Evolutionary conservation across 352 stramenopile species (phyloP).

Genomic region (Globisporangium cystogenes): DNA sequence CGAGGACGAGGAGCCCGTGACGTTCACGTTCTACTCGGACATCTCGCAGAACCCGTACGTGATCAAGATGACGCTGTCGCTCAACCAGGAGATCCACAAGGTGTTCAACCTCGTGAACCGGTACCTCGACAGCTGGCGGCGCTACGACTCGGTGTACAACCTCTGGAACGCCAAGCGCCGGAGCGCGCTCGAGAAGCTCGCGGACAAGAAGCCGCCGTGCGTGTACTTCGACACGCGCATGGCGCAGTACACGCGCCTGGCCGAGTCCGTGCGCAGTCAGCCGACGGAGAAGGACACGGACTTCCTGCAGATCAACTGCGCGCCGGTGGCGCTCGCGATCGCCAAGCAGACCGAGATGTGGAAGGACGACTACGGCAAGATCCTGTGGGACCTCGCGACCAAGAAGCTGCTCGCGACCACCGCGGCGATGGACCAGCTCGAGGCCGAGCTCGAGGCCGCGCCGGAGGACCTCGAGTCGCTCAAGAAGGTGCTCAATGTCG

Average conservation of each 20-base stretch:
- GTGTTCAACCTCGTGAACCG: slow-evolving; percentile 93
- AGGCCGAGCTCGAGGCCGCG: slow-evolving; percentile 70
- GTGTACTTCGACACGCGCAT: slow-evolving; percentile 95
- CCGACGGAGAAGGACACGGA: slow-evolving; percentile 92
- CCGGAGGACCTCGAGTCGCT: slow-evolving; percentile 90
- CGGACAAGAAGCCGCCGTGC: slow-evolving; percentile 89
- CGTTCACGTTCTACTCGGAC: slow-evolving; percentile 94
- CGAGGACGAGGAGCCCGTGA: slow-evolving; percentile 93
- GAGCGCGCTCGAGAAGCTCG: slow-evolving; percentile 87
- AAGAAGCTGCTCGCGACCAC: slow-evolving; percentile 75
- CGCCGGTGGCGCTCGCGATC: slow-evolving; percentile 85
- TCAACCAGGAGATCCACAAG: slow-evolving; percentile 94
- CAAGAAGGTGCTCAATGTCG: slow-evolving; percentile 92
- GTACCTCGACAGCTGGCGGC: slow-evolving; percentile 92
- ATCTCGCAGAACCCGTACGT: slow-evolving; percentile 94
- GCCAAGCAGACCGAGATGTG: slow-evolving; percentile 91
- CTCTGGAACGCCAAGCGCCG: slow-evolving; percentile 93
- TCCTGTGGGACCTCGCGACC: slow-evolving; percentile 86
- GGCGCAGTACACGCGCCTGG: slow-evolving; percentile 85
- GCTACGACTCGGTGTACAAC: slow-evolving; percentile 93
- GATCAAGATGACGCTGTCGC: slow-evolving; percentile 92
- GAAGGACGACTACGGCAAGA: slow-evolving; percentile 92
- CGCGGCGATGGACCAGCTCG: slow-evolving; percentile 72
- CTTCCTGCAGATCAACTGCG: slow-evolving; percentile 93
- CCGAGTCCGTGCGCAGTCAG: slow-evolving; percentile 85